Evolutionary conservation across 169 alveolate species (phyloP).

Genomic region (Prorocentrum cordatum): DNA sequence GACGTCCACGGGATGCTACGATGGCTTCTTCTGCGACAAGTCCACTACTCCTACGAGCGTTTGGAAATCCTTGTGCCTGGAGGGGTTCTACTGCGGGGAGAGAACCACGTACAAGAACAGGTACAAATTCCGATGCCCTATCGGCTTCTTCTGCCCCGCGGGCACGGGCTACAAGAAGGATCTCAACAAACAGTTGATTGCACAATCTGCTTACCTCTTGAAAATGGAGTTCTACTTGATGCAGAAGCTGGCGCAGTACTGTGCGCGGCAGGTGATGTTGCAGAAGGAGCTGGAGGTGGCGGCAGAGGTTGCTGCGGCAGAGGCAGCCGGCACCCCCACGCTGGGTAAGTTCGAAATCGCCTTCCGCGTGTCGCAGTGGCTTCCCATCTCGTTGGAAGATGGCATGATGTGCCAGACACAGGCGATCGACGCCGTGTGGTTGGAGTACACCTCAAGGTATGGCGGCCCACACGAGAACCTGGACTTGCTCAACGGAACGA

Average conservation of each 20-base stretch:
- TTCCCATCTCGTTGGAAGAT: too few relatives aligned
- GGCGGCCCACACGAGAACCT: too few relatives aligned
- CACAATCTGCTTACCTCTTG: background rate
- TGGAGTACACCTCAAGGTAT: too few relatives aligned
- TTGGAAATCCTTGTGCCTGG: background rate
- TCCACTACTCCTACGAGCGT: conserved; percentile 28
- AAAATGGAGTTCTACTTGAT: background rate
- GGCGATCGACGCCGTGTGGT: too few relatives aligned
- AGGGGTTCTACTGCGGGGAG: background rate
- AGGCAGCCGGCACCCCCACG: too few relatives aligned
- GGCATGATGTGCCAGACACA: too few relatives aligned
- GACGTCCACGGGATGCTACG: conserved; percentile 38
- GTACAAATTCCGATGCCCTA: conserved; percentile 34
- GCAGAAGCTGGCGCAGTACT: conserved; percentile 13
- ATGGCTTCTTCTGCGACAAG: conserved; percentile 66
- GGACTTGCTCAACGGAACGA: too few relatives aligned
- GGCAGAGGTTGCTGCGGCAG: too few relatives aligned
- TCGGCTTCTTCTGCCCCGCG: conserved; percentile 21
- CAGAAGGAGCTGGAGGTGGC: background rate
- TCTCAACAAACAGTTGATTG: background rate
- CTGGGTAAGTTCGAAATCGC: background rate
- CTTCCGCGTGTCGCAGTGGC: too few relatives aligned
- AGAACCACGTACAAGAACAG: conserved; percentile 1
- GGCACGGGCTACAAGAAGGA: conserved; percentile 26
- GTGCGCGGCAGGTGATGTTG: background rate